Percentiles rank a stretch among this genome's conserved stretches.
phyloP scores from a whole-genome alignment of 2,329 filamentous ascomycete genomes.

The Stemphylium lycopersici region DNA sequence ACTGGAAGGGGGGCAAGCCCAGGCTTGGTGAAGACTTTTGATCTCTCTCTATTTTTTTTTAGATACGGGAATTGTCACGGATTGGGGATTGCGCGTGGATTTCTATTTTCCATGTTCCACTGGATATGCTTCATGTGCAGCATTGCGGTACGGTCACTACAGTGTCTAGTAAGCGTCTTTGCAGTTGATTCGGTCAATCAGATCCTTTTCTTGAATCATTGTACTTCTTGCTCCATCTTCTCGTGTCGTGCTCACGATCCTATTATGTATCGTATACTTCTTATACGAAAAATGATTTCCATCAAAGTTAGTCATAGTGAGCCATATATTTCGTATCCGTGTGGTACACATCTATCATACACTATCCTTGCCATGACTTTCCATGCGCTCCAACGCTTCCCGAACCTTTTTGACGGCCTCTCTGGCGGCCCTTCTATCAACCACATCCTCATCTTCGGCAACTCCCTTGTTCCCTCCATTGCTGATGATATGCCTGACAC shows the following conservation, averaged over 20 bases:
- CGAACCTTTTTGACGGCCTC: slow-evolving; percentile 56
- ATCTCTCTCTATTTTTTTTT: not conserved
- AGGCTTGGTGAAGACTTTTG: slow-evolving; percentile 61
- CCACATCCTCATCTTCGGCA: slow-evolving; percentile 44
- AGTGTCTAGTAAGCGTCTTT: not conserved
- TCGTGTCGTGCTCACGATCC: no score
- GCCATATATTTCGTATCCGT: no score
- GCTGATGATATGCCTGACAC: slow-evolving; percentile 55
- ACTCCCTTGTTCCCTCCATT: slow-evolving; percentile 46
- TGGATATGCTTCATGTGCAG: not conserved
- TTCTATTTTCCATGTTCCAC: not conserved
- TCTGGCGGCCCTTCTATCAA: slow-evolving; percentile 50
- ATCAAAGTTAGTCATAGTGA: no score
- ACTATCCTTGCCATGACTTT: slow-evolving; percentile 10
- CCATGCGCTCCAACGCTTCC: slow-evolving; percentile 51
- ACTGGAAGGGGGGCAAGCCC: slow-evolving; percentile 71
- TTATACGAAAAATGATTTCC: no score
- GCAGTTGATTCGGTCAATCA: not conserved
- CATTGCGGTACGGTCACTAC: slow-evolving; percentile 11
- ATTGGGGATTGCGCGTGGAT: not conserved
- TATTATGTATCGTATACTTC: no score
- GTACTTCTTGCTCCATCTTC: no score
- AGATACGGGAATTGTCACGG: not conserved
- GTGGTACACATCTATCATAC: slow-evolving; percentile 7
- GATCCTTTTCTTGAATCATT: not conserved